phyloP scores from a whole-genome alignment of 164 flowering plant species.

The Stephania yunnanensis region DNA sequence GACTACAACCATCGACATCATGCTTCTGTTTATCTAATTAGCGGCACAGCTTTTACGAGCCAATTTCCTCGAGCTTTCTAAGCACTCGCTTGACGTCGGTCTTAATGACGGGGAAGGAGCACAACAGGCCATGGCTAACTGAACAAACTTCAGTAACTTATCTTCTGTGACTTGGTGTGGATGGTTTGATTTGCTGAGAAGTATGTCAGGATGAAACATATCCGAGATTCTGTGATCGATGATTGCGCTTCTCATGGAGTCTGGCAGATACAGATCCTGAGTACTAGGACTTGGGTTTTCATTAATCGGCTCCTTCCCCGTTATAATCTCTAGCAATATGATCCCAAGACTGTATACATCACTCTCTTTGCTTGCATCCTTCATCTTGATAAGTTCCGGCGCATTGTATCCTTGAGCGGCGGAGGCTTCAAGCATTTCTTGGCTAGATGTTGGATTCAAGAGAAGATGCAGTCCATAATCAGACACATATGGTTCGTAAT shows the following conservation, averaged over 20 bases:
- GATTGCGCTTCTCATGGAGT: constrained; percentile 53
- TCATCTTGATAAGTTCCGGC: constrained; percentile 95
- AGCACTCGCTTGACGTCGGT: constrained; percentile 56
- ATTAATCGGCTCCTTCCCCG: constrained; percentile 63
- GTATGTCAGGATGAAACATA: constrained; percentile 52
- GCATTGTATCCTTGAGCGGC: constrained; percentile 83
- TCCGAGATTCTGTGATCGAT: constrained; percentile 51
- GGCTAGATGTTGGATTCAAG: constrained; percentile 59
- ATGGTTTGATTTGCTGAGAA: constrained; percentile 29
- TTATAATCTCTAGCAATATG: constrained; percentile 72
- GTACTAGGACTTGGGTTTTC: constrained; percentile 37
- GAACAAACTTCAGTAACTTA: constrained; percentile 53
- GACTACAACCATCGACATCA: neutral
- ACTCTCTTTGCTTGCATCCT: constrained; percentile 54
- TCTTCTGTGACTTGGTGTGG: constrained; percentile 42
- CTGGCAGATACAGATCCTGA: constrained; percentile 54
- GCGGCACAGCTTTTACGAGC: constrained; percentile 20
- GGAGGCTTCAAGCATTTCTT: constrained; percentile 71
- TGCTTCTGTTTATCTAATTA: neutral
- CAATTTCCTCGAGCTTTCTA: constrained; percentile 71
- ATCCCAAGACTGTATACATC: constrained; percentile 88
- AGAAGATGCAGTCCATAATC: constrained; percentile 77
- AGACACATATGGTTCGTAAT: constrained; percentile 49
- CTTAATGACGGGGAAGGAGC: constrained; percentile 79
- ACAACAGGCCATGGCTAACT: constrained; percentile 90